Base-by-base conservation (phyloP, 1,284 basidiomycete species). In the Microbotryomycetes sp. region DNA sequence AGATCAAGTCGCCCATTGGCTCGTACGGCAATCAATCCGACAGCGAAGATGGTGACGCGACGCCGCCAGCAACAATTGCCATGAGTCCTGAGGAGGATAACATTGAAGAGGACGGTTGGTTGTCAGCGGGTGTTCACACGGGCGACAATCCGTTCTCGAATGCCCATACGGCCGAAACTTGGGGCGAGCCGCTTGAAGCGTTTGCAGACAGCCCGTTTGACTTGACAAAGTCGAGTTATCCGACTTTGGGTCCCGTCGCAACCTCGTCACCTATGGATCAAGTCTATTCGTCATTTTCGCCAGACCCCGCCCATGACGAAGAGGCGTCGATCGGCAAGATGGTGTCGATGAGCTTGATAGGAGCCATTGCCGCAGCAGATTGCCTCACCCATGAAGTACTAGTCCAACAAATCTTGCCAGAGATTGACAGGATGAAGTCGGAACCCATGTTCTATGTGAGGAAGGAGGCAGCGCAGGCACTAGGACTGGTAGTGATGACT, bases 301-400 rank as follows among this genome's bases (percentile, higher is more conserved):
- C 65, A 24, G 65, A 67, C 11, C 46, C 48, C 11, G 61, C 26
- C 5, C 29, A 41, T 41, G 64, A 68, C 26, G 78, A 81, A 53
- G 90, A 94, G 73, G 89, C 88, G 15, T 85, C 88, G 2, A 82
- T 93, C 18, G 93, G 92, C 3, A 82, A 91, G 60, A 80, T 94
- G 57, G 89, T 90, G 5, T 91, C 91, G 63, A 91, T 97, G 86
- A 92, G 89, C 73, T 78, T 97, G 59, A 89, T 97, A 76, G 90
- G 89, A 35, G 87, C 89, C 6, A 85, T 91, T 30, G 58, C 77
- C 4, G 72, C 77, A 9, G 78, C 77, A 48, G 77, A 78, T 57
- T 75, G 64, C 84, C 59, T 82, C n/a, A 69, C 83, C 18, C 73
- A 79, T 18, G 80, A 83, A 21, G 83, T 85, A 35, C 82, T 83